These are phyloP conservation scores for Botrytis sinoallii DNA, from an alignment of 2,329 filamentous ascomycete species.

Conservation along the genomic window DNA sequence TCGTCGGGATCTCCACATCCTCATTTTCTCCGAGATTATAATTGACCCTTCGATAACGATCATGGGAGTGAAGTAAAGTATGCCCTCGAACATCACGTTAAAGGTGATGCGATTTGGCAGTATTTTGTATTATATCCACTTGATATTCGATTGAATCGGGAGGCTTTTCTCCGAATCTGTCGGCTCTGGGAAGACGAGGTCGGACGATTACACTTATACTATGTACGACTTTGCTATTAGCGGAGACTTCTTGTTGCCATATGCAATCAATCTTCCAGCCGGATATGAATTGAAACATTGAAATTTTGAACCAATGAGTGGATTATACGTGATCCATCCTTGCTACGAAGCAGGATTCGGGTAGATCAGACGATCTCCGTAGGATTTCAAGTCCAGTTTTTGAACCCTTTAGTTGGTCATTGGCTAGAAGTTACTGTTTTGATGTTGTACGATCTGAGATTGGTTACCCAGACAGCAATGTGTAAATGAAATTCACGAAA, in stretches of 20 bases:
- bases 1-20: neutral
- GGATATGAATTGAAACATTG: neutral
- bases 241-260: neutral
- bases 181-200: neutral
- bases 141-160: neutral
- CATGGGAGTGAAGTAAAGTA: neutral
- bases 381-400: neutral
- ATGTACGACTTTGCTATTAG: neutral
- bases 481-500: neutral
- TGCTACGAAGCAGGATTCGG: conserved; percentile 2
- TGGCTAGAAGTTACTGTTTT: neutral
- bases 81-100: neutral
- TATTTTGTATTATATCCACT: neutral
- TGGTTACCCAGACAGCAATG: neutral
- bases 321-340: neutral
- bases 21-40: neutral
- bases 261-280: neutral
- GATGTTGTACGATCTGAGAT: conserved; percentile 12
- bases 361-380: conserved; percentile 20
- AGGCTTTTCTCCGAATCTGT: neutral
- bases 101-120: neutral
- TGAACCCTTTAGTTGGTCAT: neutral
- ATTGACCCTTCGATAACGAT: neutral
- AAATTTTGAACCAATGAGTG: neutral
- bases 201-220: neutral